A percentile compares a stretch with the other conserved stretches of the same genome.
phyloP scores from a whole-genome alignment of 768 basidiomycete species.

The Boletus subcaerulescens region DNA sequence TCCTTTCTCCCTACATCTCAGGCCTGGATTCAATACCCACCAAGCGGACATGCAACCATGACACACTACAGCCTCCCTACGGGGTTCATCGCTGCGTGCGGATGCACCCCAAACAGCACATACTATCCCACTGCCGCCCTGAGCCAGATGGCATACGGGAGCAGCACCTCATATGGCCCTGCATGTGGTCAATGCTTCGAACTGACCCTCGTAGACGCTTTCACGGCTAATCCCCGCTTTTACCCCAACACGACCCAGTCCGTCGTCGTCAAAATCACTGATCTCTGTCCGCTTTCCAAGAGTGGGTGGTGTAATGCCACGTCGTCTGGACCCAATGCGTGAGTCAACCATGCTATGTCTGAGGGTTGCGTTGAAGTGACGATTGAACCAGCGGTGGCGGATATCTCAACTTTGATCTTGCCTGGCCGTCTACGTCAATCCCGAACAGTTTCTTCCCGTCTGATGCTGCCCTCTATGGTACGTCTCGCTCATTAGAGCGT shows the following conservation, averaged over 20 bases:
- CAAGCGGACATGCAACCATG: constrained; percentile 65
- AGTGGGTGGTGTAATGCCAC: constrained; percentile 74
- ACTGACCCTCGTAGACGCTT: constrained; percentile 68
- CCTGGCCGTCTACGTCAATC: constrained; percentile 71
- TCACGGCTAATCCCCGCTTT: constrained; percentile 65
- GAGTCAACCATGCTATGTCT: constrained; percentile 24
- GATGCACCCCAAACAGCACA: constrained; percentile 66
- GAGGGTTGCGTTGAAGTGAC: not conserved
- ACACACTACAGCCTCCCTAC: constrained; percentile 64
- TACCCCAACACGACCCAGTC: constrained; percentile 57
- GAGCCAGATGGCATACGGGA: constrained; percentile 77
- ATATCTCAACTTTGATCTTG: constrained; percentile 80
- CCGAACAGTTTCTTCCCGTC: constrained; percentile 74
- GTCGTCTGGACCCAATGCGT: constrained; percentile 58
- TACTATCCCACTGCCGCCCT: constrained; percentile 76
- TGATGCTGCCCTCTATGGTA: constrained; percentile 62
- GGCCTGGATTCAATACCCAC: constrained; percentile 66
- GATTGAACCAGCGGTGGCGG: constrained; percentile 51
- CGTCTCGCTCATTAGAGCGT: constrained; percentile 7
- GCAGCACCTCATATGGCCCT: constrained; percentile 67
- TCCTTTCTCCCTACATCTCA: constrained; percentile 23
- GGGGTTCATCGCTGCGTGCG: constrained; percentile 62
- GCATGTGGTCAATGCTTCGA: constrained; percentile 79
- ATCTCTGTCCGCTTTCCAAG: constrained; percentile 66
- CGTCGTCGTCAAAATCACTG: constrained; percentile 75